Conservation (phyloP, 1,139 yeast genomes). For the Sugiyamaella pinicola region DNA sequence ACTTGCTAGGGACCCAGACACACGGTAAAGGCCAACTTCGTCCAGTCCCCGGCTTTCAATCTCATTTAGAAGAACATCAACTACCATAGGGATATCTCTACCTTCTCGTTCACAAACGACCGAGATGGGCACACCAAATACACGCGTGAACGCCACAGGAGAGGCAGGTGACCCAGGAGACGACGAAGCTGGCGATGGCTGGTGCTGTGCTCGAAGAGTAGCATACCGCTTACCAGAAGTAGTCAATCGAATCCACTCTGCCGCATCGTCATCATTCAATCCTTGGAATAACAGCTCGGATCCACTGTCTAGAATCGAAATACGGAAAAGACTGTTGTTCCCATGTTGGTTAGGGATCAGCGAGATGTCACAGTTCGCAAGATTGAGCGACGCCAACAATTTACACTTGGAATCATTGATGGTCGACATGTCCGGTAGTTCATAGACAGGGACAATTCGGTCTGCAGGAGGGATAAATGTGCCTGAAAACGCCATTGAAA, state of each 20-base stretch:
- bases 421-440: constrained; percentile 58
- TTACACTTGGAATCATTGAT: constrained; percentile 53
- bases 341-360: constrained; percentile 32
- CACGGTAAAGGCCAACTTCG: constrained; percentile 90
- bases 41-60: constrained; percentile 83
- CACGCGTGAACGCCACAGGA: constrained; percentile 45
- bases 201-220: constrained; percentile 20
- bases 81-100: constrained; percentile 62
- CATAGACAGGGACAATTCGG: constrained; percentile 53
- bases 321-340: constrained; percentile 54
- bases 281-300: constrained; percentile 73
- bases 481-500: constrained; percentile 45
- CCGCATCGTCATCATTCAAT: constrained; percentile 60
- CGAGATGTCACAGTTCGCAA: constrained; percentile 46
- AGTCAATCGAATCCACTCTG: constrained; percentile 68
- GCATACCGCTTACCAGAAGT: constrained; percentile 48
- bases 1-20: constrained; percentile 84
- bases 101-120: constrained; percentile 75
- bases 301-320: constrained; percentile 55
- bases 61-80: constrained; percentile 65
- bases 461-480: constrained; percentile 49
- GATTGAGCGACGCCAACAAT: constrained; percentile 58
- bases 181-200: constrained; percentile 36
- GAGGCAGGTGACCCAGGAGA: constrained; percentile 18
- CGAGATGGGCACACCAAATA: constrained; percentile 88